Evolutionary conservation across 2,329 filamentous ascomycete genomes (phyloP).

Genomic region (Colletotrichum theobromicola): DNA sequence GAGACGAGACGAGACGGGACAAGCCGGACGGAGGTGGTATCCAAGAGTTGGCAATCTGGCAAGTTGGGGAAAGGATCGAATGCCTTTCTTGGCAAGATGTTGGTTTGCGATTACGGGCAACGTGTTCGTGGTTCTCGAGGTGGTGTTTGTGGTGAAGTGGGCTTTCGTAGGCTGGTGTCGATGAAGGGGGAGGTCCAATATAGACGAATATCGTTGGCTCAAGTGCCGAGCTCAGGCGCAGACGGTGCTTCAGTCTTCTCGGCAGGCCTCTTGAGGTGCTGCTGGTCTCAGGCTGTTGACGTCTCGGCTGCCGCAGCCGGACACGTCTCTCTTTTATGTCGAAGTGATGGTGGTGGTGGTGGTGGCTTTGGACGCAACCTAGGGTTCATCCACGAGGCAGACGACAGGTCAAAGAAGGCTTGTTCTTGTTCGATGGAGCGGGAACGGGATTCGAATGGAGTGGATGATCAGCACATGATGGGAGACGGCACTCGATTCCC

Average conservation of each 20-base stretch:
- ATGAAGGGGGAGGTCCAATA: not conserved
- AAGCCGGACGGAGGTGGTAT: not conserved
- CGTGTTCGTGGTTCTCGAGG: not conserved
- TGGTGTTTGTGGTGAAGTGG: not conserved
- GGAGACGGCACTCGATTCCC: not conserved
- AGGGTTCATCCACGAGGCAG: not conserved
- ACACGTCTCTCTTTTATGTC: not conserved
- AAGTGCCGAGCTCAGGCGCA: not conserved
- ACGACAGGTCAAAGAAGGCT: not conserved
- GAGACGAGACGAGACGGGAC: constrained; percentile 13
- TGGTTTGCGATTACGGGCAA: not conserved
- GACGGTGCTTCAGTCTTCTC: not conserved
- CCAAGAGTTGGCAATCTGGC: not conserved
- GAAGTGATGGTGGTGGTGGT: not conserved
- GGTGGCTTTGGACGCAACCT: not conserved
- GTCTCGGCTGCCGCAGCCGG: not conserved
- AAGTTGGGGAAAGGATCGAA: not conserved
- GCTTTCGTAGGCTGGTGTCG: not conserved
- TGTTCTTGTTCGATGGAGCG: not conserved
- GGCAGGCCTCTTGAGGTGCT: not conserved
- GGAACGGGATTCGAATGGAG: not conserved
- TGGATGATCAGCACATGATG: constrained; percentile 4
- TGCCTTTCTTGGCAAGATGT: not conserved
- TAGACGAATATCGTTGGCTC: not conserved
- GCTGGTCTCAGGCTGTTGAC: not conserved